A percentile compares a stretch with the other conserved stretches of the same genome.
Conservation (phyloP, 768 basidiomycete genomes). For the Tylopilus subfusipes region DNA sequence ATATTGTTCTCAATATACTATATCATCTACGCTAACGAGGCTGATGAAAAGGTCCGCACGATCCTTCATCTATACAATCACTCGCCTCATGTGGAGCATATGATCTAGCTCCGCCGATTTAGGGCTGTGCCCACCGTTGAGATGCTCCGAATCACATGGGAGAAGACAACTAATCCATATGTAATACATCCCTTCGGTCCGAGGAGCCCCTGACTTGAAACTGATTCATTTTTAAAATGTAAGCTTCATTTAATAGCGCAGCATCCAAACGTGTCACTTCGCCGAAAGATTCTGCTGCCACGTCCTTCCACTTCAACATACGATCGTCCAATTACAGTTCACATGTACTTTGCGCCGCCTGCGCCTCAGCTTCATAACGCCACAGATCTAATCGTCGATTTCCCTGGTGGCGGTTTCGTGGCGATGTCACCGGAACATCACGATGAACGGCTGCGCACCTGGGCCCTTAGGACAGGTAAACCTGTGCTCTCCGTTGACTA, state of each 20-base stretch:
- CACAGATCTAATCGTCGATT: constrained; percentile 85
- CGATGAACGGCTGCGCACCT: constrained; percentile 84
- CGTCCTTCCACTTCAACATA: constrained; percentile 75
- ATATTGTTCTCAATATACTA: constrained; percentile 88
- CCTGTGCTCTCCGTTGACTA: constrained; percentile 89
- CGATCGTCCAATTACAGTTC: constrained; percentile 76
- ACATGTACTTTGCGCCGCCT: constrained; percentile 77
- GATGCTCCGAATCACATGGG: constrained; percentile 95
- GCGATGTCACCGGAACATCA: constrained; percentile 96
- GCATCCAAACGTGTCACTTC: constrained; percentile 58
- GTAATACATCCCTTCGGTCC: constrained; percentile 40
- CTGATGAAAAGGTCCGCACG: constrained; percentile 85
- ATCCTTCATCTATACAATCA: neutral
- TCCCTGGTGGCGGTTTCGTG: constrained; percentile 95
- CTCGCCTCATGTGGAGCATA: neutral
- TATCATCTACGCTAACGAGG: constrained; percentile 82
- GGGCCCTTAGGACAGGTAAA: constrained; percentile 76
- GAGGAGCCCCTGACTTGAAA: constrained; percentile 4
- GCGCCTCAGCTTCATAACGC: constrained; percentile 58
- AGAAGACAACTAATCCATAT: constrained; percentile 93
- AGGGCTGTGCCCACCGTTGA: constrained; percentile 94
- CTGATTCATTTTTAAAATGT: constrained; percentile 11
- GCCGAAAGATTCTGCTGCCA: constrained; percentile 76
- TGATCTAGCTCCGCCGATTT: constrained; percentile 75
- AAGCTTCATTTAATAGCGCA: constrained; percentile 62